A percentile compares a stretch with the other conserved stretches of the same genome.
These are phyloP conservation scores for Lumnitzera racemosa DNA, from an alignment of 345 rosid genomes.

Conservation along the genomic window DNA sequence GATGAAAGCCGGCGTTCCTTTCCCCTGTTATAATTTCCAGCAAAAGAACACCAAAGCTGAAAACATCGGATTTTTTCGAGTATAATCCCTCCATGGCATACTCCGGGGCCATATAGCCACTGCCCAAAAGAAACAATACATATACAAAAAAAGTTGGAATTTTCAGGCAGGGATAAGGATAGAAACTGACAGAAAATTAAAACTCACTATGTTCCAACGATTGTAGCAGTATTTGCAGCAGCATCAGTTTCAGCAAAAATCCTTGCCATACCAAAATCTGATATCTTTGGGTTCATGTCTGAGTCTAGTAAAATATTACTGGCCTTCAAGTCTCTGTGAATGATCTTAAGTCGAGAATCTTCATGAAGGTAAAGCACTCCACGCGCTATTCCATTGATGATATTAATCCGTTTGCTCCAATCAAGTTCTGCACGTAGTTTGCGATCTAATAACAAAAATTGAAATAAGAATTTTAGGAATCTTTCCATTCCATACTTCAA, in stretches of 20 bases:
- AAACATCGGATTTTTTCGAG: slow-evolving; percentile 49
- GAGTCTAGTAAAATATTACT: slow-evolving; percentile 42
- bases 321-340: slow-evolving; percentile 54
- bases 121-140: background rate
- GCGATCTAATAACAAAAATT: slow-evolving; percentile 9
- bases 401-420: slow-evolving; percentile 17
- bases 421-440: slow-evolving; percentile 11
- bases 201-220: slow-evolving; percentile 44
- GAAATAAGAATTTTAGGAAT: background rate
- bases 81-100: slow-evolving; percentile 37
- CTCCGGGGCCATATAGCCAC: slow-evolving; percentile 61
- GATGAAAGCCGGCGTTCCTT: slow-evolving; percentile 21
- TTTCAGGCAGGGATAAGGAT: too few species aligned
- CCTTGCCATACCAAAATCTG: slow-evolving; percentile 57
- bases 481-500: background rate
- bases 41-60: slow-evolving; percentile 50
- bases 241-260: slow-evolving; percentile 26
- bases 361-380: slow-evolving; percentile 39
- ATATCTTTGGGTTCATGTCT: slow-evolving; percentile 49
- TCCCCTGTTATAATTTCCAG: slow-evolving; percentile 50
- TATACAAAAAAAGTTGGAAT: too few species aligned
- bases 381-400: slow-evolving; percentile 23
- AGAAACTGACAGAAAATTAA: background rate
- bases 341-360: slow-evolving; percentile 43
- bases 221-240: slow-evolving; percentile 27